Percentiles rank a stretch among this genome's conserved stretches.
Conservation (phyloP, 805 yeast genomes). For the Saccharomyces kudriavzevii region DNA sequence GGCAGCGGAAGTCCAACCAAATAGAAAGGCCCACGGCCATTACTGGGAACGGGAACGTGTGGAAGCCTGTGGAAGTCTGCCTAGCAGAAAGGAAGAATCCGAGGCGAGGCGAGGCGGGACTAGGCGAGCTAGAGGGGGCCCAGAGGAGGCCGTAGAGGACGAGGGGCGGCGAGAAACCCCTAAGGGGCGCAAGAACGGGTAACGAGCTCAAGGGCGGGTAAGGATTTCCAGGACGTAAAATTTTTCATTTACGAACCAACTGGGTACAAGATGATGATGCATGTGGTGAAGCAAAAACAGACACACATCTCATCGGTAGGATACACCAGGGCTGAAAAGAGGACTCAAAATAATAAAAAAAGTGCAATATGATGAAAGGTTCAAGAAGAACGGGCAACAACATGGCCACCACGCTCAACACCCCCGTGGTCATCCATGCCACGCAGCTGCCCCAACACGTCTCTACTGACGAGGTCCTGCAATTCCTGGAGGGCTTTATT, state of each 20-base stretch:
- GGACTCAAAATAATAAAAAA: no score
- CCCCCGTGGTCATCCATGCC: constrained; percentile 26
- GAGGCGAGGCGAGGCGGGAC: neutral
- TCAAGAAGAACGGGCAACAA: constrained; percentile 16
- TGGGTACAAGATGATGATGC: neutral
- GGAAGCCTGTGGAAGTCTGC: neutral
- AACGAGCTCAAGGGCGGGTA: neutral
- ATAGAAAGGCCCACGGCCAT: neutral
- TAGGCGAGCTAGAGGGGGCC: neutral
- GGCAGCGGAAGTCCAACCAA: neutral
- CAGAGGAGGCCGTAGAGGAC: neutral
- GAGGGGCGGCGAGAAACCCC: neutral
- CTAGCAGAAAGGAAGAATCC: neutral
- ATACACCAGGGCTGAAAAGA: neutral
- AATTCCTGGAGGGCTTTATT: constrained; percentile 24
- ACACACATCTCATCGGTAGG: constrained; percentile 1
- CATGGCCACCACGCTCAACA: constrained; percentile 17
- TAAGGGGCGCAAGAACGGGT: neutral
- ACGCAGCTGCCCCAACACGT: constrained; percentile 18
- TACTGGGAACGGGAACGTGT: neutral
- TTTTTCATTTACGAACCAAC: neutral
- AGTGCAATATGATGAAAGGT: constrained; percentile 17
- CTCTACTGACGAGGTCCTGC: constrained; percentile 21
- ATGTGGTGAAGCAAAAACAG: neutral
- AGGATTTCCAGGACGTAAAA: neutral